These are phyloP conservation scores for Paecilomyces sp. DNA, from an alignment of 2,329 filamentous ascomycete genomes.

Conservation along the genomic window DNA sequence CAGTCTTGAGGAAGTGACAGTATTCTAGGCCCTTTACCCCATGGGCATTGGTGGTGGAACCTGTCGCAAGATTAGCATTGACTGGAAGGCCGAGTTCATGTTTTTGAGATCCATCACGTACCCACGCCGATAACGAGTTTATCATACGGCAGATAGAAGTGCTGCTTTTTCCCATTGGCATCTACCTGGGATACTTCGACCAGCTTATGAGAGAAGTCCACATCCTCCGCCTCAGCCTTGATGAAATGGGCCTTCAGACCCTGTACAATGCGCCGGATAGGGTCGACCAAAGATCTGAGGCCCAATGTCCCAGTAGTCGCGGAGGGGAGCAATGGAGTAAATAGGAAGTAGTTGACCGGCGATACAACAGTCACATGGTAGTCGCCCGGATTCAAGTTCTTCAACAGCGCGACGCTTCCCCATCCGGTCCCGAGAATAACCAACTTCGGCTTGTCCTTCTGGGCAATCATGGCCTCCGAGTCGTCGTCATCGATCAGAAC, in stretches of 20 bases:
- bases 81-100: neutral
- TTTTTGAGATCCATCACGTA: conserved; percentile 23
- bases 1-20: conserved; percentile 91
- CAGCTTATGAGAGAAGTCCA: conserved; percentile 86
- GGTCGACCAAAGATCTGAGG: conserved; percentile 83
- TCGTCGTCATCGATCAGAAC: conserved; percentile 86
- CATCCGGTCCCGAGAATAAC: conserved; percentile 92
- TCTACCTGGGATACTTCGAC: conserved; percentile 77
- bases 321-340: conserved; percentile 95
- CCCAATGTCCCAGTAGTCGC: conserved; percentile 95
- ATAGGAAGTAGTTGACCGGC: conserved; percentile 93
- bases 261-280: conserved; percentile 75
- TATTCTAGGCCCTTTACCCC: conserved; percentile 92
- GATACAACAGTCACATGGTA: conserved; percentile 96
- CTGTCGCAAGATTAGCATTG: conserved; percentile 18
- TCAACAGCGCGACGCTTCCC: conserved; percentile 87
- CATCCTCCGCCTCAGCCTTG: conserved; percentile 75
- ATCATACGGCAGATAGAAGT: conserved; percentile 95
- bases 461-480: conserved; percentile 56
- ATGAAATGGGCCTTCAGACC: conserved; percentile 82
- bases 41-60: conserved; percentile 87
- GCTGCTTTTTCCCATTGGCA: conserved; percentile 60
- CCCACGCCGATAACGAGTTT: conserved; percentile 88
- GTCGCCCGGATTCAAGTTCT: conserved; percentile 80
- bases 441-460: conserved; percentile 83